Conservation (phyloP, 208 protist species). For the Leishmania gerbilli region DNA sequence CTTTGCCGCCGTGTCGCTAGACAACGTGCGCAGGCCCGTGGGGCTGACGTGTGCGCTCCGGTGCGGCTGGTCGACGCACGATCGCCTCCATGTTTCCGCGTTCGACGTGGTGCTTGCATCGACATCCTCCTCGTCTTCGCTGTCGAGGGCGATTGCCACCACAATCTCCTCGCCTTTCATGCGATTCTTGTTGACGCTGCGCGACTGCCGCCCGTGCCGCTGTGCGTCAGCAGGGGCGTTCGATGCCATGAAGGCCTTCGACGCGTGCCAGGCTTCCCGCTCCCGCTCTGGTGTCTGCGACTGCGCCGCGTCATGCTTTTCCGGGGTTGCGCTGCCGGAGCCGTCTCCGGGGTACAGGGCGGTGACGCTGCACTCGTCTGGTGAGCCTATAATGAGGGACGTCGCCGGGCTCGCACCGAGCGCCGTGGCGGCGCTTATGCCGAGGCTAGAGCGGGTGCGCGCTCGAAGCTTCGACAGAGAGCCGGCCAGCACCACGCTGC, state of each 20-base stretch:
- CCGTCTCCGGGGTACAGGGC: not conserved
- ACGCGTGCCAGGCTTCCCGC: constrained; percentile 19
- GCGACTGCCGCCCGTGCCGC: not conserved
- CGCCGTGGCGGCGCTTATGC: not conserved
- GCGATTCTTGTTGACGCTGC: constrained; percentile 25
- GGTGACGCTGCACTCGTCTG: not conserved
- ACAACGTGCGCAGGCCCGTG: not conserved
- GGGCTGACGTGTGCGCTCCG: not conserved
- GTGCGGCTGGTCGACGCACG: not conserved
- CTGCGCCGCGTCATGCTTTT: not conserved
- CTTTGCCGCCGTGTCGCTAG: not conserved
- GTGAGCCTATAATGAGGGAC: not conserved
- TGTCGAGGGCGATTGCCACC: constrained; percentile 19
- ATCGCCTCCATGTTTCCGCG: not conserved
- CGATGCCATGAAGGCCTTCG: constrained; percentile 21
- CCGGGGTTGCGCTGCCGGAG: not conserved
- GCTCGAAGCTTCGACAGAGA: constrained; percentile 36
- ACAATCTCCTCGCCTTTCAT: constrained; percentile 34
- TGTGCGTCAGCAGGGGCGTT: not conserved
- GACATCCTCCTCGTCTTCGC: constrained; percentile 23
- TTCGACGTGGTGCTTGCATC: not conserved
- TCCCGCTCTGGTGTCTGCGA: not conserved
- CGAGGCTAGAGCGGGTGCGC: constrained; percentile 8
- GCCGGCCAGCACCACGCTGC: constrained; percentile 37
- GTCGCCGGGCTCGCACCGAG: not conserved